Percentiles rank a stretch among this genome's conserved stretches.
These are phyloP conservation scores for Puccinia novopanici DNA, from an alignment of 1,284 basidiomycete genomes.

Conservation along the genomic window DNA sequence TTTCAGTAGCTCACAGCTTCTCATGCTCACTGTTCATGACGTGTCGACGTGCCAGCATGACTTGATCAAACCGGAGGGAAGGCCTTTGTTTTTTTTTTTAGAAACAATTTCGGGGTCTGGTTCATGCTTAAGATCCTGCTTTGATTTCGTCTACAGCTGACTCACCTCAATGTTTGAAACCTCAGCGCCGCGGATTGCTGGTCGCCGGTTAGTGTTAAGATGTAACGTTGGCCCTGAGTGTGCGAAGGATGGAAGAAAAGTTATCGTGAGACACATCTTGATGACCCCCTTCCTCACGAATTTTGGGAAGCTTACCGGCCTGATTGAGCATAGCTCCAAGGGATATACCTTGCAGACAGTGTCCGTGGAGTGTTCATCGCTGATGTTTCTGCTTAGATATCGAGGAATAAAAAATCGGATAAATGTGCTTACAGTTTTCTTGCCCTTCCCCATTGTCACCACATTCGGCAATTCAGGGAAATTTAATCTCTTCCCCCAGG, in stretches of 20 bases:
- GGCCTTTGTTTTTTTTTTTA: not conserved
- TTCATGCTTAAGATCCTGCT: not conserved
- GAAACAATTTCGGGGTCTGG: not conserved
- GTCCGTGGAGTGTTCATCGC: no score
- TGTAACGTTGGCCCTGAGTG: constrained; percentile 36
- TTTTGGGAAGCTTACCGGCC: not conserved
- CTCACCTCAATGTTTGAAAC: constrained; percentile 40
- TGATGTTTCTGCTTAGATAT: no score
- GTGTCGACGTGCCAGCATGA: constrained; percentile 18
- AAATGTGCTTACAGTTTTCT: constrained; percentile 25
- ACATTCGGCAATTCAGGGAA: constrained; percentile 33
- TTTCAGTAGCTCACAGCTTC: constrained; percentile 16
- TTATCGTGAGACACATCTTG: no score
- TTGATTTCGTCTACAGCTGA: not conserved
- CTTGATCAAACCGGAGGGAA: constrained; percentile 7
- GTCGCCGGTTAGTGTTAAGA: constrained; percentile 10
- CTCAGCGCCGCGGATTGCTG: constrained; percentile 36
- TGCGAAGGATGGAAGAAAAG: not conserved
- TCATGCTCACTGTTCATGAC: constrained; percentile 6
- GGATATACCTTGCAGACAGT: constrained; percentile 40
- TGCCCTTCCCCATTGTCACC: constrained; percentile 29
- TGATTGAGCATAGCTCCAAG: constrained; percentile 40
- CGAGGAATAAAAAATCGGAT: not conserved
- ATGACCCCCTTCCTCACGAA: no score
- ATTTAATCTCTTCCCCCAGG: constrained; percentile 21